Base-by-base conservation (phyloP, 306 rosid genomes). In the Fragaria nilgerrensis region DNA sequence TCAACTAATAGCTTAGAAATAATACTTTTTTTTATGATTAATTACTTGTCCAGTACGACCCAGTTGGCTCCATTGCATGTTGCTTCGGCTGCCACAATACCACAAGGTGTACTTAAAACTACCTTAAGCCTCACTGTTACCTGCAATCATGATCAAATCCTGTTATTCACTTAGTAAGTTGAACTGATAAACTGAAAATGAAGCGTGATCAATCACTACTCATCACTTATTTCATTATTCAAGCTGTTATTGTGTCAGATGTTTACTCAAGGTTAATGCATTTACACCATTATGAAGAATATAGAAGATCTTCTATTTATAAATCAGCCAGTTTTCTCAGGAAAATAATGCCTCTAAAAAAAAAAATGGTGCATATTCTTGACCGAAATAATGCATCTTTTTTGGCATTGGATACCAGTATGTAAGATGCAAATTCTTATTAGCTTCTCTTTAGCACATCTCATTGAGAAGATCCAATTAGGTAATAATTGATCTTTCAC, bases 1-100 rank as follows among this genome's bases (percentile, higher is more conserved):
- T 9, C 68, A 78, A 77, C 75, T 74, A 84, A 74, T 75, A 86
- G 91, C 90, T 86, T 68, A 64, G 90, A 88, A 85, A 78, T 79
- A 78, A 87, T 92, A 88, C 90, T 84, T 92, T 89, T 89, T 29
- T 86, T 82, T 77, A 76, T 70, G 91, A 75, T 85, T 80, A 89
- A 88, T 92, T 95, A 95, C 98, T 92, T 92, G 96, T 95, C 98
- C 92, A 95, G 93, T 78, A 95, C 79, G 96, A 95, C 96, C 98
- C 98, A 95, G 68, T 88, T 90, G 87, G 89, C 91, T 67, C 93
- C 93, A 52, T 85, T 87, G 83, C 89, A 77, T 87, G 86, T 92
- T 69, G 98, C 97, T 86, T 95, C 97, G 64, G 96, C 90, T 19
- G 96, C 96, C 79, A 92, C 98, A 68, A 89, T 88, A 15, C 97